Evolutionary conservation across 768 basidiomycete species (phyloP).

Genomic region (Calocybe indica): DNA sequence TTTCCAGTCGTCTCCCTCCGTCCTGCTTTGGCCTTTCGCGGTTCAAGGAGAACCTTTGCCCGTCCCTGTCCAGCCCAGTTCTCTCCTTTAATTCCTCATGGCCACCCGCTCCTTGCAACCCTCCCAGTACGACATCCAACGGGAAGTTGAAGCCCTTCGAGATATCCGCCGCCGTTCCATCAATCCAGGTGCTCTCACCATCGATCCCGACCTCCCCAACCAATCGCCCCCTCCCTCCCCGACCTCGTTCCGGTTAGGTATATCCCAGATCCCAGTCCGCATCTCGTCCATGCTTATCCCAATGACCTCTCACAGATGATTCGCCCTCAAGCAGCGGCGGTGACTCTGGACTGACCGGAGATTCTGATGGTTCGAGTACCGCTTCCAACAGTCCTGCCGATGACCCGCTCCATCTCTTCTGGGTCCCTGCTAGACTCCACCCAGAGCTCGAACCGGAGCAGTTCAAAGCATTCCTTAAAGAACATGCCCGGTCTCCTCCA

Average conservation of each 20-base stretch:
- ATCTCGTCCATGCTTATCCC: not conserved
- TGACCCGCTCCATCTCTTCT: constrained; percentile 91
- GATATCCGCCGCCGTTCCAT: constrained; percentile 83
- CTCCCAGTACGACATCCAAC: constrained; percentile 78
- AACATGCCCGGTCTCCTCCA: constrained; percentile 70
- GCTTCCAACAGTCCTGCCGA: constrained; percentile 41
- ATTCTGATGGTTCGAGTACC: constrained; percentile 15
- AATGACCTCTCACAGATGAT: constrained; percentile 4
- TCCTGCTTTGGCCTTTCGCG: too few species aligned
- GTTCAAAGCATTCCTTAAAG: constrained; percentile 91
- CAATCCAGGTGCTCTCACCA: constrained; percentile 73
- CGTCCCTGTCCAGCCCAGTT: not conserved
- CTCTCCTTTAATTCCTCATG: constrained; percentile 19
- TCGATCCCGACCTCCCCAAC: constrained; percentile 91
- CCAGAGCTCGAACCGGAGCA: constrained; percentile 97
- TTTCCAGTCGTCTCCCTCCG: too few species aligned
- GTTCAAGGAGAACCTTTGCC: too few species aligned
- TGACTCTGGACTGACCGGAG: constrained; percentile 13
- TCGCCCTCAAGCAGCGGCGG: constrained; percentile 21
- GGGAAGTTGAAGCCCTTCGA: constrained; percentile 80
- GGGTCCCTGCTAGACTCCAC: constrained; percentile 95
- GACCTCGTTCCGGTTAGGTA: constrained; percentile 45
- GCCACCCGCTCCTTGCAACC: constrained; percentile 56
- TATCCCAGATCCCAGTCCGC: constrained; percentile 9
- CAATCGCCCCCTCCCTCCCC: constrained; percentile 57